Percentiles rank a stretch among this genome's conserved stretches.
Evolutionary conservation across 1,139 yeast species (phyloP).

Genomic region (Kurtzmaniella quercitrusa): DNA sequence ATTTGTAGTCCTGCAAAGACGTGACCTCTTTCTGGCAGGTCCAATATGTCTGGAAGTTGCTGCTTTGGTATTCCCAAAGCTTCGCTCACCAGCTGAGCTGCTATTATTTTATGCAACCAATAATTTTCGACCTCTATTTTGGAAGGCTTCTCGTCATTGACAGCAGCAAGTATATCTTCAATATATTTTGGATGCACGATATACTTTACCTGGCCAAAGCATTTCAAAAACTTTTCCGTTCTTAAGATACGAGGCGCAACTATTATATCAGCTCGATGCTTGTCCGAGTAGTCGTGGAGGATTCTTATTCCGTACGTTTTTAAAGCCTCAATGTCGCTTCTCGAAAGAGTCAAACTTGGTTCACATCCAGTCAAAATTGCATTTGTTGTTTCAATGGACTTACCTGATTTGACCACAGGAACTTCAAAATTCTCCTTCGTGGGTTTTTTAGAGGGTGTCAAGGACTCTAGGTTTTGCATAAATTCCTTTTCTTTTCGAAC

Average conservation of each 20-base stretch:
- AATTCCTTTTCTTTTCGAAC: conserved; percentile 34
- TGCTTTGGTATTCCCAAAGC: conserved; percentile 25
- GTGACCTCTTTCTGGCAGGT: conserved; percentile 27
- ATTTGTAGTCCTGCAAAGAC: conserved; percentile 46
- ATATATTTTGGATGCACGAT: conserved; percentile 49
- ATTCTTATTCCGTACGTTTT: conserved; percentile 38
- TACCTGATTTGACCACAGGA: conserved; percentile 5
- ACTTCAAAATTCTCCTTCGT: conserved; percentile 6
- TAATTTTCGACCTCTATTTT: conserved; percentile 29
- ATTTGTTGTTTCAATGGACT: conserved; percentile 8
- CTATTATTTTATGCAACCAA: conserved; percentile 30
- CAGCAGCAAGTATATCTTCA: conserved; percentile 32
- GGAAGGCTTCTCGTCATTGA: conserved; percentile 9
- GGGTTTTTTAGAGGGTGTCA: conserved; percentile 9
- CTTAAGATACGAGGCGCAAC: conserved; percentile 77
- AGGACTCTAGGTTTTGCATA: conserved; percentile 29
- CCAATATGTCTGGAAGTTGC: conserved; percentile 11
- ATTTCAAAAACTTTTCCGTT: conserved; percentile 75
- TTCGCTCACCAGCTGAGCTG: conserved; percentile 23
- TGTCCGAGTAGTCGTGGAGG: conserved; percentile 26
- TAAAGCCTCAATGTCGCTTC: conserved; percentile 29
- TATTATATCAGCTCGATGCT: conserved; percentile 37
- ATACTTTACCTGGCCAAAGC: conserved; percentile 30
- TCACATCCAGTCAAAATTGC: conserved; percentile 69
- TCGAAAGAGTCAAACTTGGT: conserved; percentile 30